A percentile compares a stretch with the other conserved stretches of the same genome.
Conservation (phyloP, 148 eudicot species). For the Chenopodium quinoa region DNA sequence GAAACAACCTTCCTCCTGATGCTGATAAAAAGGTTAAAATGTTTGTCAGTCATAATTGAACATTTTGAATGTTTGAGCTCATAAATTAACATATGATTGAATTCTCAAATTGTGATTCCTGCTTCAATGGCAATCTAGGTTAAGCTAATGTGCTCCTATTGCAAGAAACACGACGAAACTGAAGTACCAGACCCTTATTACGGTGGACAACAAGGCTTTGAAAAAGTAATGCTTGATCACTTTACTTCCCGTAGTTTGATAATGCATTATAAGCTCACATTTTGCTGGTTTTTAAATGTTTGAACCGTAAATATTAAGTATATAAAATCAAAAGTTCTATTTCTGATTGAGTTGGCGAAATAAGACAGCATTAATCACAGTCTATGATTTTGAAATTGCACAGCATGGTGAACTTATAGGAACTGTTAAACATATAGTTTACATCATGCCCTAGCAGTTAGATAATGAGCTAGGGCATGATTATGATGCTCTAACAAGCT, state of each 20-base stretch:
- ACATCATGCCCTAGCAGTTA: too few relatives aligned
- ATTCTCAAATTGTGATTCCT: background rate
- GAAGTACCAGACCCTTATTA: constrained; percentile 97
- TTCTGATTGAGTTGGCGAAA: background rate
- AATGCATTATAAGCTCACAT: background rate
- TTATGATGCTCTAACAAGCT: too few relatives aligned
- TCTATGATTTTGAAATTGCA: background rate
- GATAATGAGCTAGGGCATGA: too few relatives aligned
- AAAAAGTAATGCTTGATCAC: constrained; percentile 57
- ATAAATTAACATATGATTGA: background rate
- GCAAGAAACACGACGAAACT: constrained; percentile 81
- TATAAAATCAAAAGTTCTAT: background rate
- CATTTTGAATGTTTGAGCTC: background rate
- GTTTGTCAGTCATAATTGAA: background rate
- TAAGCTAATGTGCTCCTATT: constrained; percentile 82
- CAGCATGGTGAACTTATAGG: background rate
- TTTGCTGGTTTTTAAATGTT: background rate
- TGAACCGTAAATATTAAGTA: background rate
- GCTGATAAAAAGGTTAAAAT: constrained; percentile 66
- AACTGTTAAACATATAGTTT: too few relatives aligned
- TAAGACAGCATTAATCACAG: background rate
- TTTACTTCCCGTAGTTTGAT: background rate
- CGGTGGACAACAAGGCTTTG: constrained; percentile 91
- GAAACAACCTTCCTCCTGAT: constrained; percentile 63
- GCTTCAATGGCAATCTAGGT: constrained; percentile 45